These are phyloP conservation scores for Wickerhamiella nectarea DNA, from an alignment of 805 yeast species.

Conservation along the genomic window DNA sequence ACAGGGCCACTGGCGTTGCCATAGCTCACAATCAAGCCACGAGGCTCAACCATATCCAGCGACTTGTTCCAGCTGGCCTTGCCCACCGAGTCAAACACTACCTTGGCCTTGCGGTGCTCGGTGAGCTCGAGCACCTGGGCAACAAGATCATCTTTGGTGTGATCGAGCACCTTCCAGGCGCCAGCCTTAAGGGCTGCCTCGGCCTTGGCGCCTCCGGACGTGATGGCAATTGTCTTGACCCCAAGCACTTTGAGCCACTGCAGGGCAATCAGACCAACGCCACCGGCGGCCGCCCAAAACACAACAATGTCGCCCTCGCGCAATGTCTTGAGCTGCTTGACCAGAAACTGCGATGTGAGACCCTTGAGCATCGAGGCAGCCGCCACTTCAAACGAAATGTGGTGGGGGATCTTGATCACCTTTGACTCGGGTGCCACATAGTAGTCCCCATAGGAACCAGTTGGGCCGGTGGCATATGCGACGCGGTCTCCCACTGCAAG, in stretches of 20 bases:
- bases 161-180: constrained; percentile 53
- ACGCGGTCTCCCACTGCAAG: constrained; percentile 36
- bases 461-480: constrained; percentile 56
- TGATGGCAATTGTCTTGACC: constrained; percentile 73
- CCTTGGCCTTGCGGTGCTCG: constrained; percentile 24
- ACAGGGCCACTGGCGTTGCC: constrained; percentile 85
- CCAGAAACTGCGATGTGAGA: constrained; percentile 63
- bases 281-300: constrained; percentile 93
- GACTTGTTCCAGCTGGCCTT: constrained; percentile 62
- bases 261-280: constrained; percentile 62
- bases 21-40: constrained; percentile 61
- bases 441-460: constrained; percentile 65
- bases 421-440: constrained; percentile 28
- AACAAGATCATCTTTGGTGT: constrained; percentile 23
- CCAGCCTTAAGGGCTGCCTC: constrained; percentile 54
- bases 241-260: constrained; percentile 54
- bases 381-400: constrained; percentile 39
- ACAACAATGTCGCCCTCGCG: constrained; percentile 57
- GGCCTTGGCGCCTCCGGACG: constrained; percentile 64
- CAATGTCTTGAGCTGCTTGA: constrained; percentile 51
- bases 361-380: constrained; percentile 52
- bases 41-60: constrained; percentile 39
- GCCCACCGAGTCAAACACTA: constrained; percentile 29
- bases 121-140: constrained; percentile 24
- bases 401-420: constrained; percentile 38